Base-by-base conservation (phyloP, 805 yeast species). In the Candida quercuum region DNA sequence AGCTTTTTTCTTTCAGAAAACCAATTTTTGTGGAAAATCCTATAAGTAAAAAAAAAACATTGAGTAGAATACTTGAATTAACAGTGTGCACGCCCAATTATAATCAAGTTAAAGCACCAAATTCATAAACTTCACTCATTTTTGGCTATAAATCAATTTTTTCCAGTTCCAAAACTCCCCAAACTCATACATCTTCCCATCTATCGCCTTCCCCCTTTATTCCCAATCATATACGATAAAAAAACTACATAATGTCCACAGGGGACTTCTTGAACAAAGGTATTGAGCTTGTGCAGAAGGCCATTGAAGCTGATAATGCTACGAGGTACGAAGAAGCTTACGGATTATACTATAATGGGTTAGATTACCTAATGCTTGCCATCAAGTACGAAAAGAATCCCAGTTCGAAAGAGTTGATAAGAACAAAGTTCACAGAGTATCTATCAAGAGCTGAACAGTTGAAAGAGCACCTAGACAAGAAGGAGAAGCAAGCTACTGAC, bases 311-410 rank as follows among this genome's bases (percentile, higher is more conserved):
- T 6, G 99, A 93, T 58, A 78, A 86, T 14, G 88, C 88, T 18
- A 81, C 91, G 36, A 73, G 81, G 47, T 91, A 89, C 52, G 96
- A 86, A 37, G 98, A 93, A 49, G 98, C 99, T 0, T 91, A 91
- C 61, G 85, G 87, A 42, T 74, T 86, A 32, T 93, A 93, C 63
- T 89, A 86, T 66, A 85, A 85, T 52, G 97, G 97, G 2, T 69
- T 93, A 39, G 98, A 93, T 60, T 93, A 93, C 63, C 69, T 93
- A 51, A 88, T 93, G 96, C 70, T 88, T 48, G 99, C 99, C 5
- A 71, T 93, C 51, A 93, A 93, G 63, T 91, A 84, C 53, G 99
- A 93, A 61, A 91, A 89, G 61, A 93, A 89, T 61, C 81, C 83
- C 17, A 81, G 81, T 50, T 82, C 94, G 26, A 91, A 89, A 59